Evolutionary conservation across 2,329 filamentous ascomycete species (phyloP), one percentile per base, ranked within the genome.

Genomic region (Fusarium phyllophilum): DNA sequence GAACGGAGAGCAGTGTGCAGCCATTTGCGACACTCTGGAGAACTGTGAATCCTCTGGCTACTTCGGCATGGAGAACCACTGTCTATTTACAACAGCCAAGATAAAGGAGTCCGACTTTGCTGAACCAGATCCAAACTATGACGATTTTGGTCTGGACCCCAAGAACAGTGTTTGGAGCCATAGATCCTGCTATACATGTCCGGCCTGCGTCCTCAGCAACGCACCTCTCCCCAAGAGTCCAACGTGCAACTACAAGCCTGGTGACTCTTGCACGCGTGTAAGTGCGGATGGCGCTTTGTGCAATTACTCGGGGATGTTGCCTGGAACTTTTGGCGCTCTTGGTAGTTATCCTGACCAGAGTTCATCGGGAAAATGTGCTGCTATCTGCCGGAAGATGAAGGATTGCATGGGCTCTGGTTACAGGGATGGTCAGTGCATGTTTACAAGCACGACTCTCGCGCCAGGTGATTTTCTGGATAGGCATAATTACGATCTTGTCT

Each of bases 161-260:
- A 64, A 46, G 52, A 57, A 29, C 22, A 57, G 44, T 42, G 26
- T 41, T 5, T 71, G 68, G 66, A 45, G 48, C 6, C 66, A 71
- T n/a, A 71, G 17, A 13, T 42, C 54, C 10, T 71, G 68, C 12
- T 71, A 56, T 17, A 52, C 29, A 4, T 71, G 68, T 4, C 68
- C 66, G 8, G 12, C 44, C 2, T 71, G 68, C 20, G n/a, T 70
- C 17, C 10, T 7, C 0, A 49, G 56, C 15, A 8, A 49, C 13
- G 36, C n/a, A 3, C 44, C 44, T 29, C 61, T 64, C 31, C 61
- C 61, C 3, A 64, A 64, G 24, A 64, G 44, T 2, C 55, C 61
- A 8, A 64, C 61, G 4, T 64, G 61, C 14, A 64, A 64, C 20
- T 64, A 61, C 17, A 62, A 49, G 10, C 42, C 33, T 8, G 55